Conservation (phyloP, 2,329 filamentous ascomycete genomes). For the Westerdykella aurantiaca region DNA sequence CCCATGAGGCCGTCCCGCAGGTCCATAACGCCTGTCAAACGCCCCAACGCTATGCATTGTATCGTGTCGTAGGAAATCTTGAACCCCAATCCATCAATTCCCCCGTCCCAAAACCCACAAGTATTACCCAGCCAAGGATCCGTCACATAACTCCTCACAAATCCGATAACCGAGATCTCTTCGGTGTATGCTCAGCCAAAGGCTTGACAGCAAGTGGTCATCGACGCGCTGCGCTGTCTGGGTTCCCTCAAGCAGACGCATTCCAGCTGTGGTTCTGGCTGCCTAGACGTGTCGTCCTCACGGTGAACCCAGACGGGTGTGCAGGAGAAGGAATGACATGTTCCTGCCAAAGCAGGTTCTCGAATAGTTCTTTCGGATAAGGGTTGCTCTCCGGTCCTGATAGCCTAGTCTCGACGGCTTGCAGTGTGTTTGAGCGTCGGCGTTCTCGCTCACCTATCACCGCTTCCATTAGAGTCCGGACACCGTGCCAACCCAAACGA, state of each 20-base stretch:
- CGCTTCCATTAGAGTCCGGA: slow-evolving; percentile 38
- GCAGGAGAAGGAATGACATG: slow-evolving; percentile 32
- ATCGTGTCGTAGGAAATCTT: slow-evolving; percentile 11
- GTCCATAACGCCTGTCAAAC: slow-evolving; percentile 23
- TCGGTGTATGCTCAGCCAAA: too few species aligned
- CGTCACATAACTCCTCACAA: too few species aligned
- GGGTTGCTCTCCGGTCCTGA: slow-evolving; percentile 9
- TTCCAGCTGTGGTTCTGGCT: background rate
- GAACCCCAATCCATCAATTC: slow-evolving; percentile 3
- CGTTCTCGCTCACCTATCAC: slow-evolving; percentile 42
- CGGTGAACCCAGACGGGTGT: slow-evolving; percentile 34
- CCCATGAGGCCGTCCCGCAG: slow-evolving; percentile 5
- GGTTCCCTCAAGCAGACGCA: too few species aligned
- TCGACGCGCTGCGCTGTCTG: too few species aligned
- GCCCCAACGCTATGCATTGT: slow-evolving; percentile 34
- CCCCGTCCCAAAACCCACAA: background rate
- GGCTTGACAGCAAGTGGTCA: background rate
- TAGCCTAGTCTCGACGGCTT: slow-evolving; percentile 18
- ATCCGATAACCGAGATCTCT: too few species aligned
- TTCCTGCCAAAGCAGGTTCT: slow-evolving; percentile 33
- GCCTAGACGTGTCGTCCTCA: slow-evolving; percentile 8
- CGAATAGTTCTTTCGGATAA: slow-evolving; percentile 15
- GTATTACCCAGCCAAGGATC: too few species aligned
- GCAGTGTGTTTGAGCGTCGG: slow-evolving; percentile 30
- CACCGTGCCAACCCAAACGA: slow-evolving; percentile 36